These are phyloP conservation scores for Phytopythium chamaehyphon DNA, from an alignment of 352 stramenopile species.

Conservation along the genomic window DNA sequence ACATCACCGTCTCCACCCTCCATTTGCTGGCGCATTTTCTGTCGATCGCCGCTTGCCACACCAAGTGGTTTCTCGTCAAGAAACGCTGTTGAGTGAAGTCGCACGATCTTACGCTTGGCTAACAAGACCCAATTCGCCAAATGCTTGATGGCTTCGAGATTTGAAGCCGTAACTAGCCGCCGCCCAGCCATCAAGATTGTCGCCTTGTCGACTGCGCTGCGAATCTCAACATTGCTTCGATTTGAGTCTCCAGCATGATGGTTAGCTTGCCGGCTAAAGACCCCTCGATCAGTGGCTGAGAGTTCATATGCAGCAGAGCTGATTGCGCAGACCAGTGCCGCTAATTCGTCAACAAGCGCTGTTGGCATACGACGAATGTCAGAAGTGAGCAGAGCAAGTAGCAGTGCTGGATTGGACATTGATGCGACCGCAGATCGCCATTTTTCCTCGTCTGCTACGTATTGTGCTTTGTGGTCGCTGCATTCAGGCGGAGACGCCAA, in stretches of 20 bases:
- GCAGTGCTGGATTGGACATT: slow-evolving; percentile 59
- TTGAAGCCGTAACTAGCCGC: slow-evolving; percentile 40
- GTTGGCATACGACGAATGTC: neutral
- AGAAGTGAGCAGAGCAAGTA: slow-evolving; percentile 51
- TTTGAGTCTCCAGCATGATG: neutral
- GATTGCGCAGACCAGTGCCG: slow-evolving; percentile 41
- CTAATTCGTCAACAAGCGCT: slow-evolving; percentile 51
- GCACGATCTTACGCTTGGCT: slow-evolving; percentile 64
- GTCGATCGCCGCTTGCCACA: neutral
- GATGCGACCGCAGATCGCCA: slow-evolving; percentile 23
- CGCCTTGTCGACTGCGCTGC: neutral
- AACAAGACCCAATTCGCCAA: slow-evolving; percentile 80
- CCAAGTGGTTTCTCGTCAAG: slow-evolving; percentile 9
- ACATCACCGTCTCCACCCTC: slow-evolving; percentile 17
- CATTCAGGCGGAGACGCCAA: slow-evolving; percentile 1
- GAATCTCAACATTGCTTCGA: neutral
- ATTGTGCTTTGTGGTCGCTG: too few species aligned
- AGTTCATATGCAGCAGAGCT: slow-evolving; percentile 17
- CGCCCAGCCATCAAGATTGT: neutral
- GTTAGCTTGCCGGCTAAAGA: neutral
- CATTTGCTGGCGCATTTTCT: neutral
- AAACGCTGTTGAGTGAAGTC: slow-evolving; percentile 35
- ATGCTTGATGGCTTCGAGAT: slow-evolving; percentile 71
- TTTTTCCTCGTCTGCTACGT: neutral
- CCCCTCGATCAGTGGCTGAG: neutral